Conservation (phyloP, 208 protist genomes). For the Jaenimonas drosophilae region DNA sequence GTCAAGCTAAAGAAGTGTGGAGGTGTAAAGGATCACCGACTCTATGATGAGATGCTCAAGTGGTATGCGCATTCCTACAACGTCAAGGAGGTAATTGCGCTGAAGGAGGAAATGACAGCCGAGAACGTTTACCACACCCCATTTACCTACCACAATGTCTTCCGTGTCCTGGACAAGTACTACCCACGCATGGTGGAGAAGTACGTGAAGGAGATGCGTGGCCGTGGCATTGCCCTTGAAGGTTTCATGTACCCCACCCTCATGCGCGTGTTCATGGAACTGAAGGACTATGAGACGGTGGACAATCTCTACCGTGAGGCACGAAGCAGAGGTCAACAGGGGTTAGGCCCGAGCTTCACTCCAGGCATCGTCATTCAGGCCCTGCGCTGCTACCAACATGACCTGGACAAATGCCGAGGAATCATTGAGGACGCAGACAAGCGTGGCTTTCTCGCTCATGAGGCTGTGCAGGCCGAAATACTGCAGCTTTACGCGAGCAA, state of each 20-base stretch:
- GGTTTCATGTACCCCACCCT: conserved; percentile 79
- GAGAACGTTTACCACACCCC: conserved; percentile 67
- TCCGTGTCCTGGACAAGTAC: conserved; percentile 82
- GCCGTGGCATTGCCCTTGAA: conserved; percentile 64
- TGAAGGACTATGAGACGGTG: conserved; percentile 43
- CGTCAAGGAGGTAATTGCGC: conserved; percentile 75
- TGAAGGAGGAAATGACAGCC: conserved; percentile 85
- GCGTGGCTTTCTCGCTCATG: conserved; percentile 49
- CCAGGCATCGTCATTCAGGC: conserved; percentile 53
- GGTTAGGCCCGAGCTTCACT: conserved; percentile 25
- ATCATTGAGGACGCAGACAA: conserved; percentile 63
- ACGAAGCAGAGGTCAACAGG: conserved; percentile 26
- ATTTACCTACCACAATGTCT: conserved; percentile 75
- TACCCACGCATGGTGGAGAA: conserved; percentile 85
- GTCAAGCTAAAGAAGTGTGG: conserved; percentile 34
- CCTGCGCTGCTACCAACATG: conserved; percentile 38
- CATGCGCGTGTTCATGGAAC: conserved; percentile 71
- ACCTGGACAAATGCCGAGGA: conserved; percentile 28
- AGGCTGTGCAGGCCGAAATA: conserved; percentile 73
- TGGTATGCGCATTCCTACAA: conserved; percentile 84
- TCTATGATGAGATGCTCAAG: conserved; percentile 86
- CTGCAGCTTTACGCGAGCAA: conserved; percentile 51
- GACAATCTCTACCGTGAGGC: conserved; percentile 74
- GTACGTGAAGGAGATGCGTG: conserved; percentile 77
- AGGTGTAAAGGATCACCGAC: conserved; percentile 44